Conservation (phyloP, 768 basidiomycete genomes). For the Tylopilus rubrobrunneus region DNA sequence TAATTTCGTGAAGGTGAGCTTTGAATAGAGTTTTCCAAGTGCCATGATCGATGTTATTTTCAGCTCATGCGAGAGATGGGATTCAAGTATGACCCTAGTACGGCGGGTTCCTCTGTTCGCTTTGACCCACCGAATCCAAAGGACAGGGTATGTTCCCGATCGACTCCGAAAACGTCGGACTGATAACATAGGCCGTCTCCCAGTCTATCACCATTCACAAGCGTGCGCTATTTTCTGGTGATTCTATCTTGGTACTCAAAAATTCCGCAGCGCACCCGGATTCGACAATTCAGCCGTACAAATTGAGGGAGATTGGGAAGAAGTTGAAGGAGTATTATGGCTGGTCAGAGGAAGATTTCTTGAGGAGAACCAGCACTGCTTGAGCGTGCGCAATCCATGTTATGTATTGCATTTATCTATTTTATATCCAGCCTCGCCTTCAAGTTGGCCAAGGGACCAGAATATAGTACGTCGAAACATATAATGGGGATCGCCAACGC, state of each 20-base stretch:
- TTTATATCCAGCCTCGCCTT: background rate
- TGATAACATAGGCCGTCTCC: background rate
- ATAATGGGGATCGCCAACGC: too few species aligned
- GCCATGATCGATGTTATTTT: background rate
- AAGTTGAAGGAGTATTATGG: slow-evolving; percentile 62
- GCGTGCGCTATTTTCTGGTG: slow-evolving; percentile 38
- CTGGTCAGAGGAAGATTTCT: slow-evolving; percentile 51
- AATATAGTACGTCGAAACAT: background rate
- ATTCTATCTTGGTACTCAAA: background rate
- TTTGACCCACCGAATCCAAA: slow-evolving; percentile 66
- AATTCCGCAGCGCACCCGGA: slow-evolving; percentile 64
- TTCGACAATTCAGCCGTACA: slow-evolving; percentile 46
- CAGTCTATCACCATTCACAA: slow-evolving; percentile 77
- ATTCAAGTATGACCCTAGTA: slow-evolving; percentile 67
- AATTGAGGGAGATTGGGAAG: slow-evolving; percentile 52
- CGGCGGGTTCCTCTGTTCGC: slow-evolving; percentile 78
- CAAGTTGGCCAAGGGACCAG: background rate
- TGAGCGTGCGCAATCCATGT: slow-evolving; percentile 2
- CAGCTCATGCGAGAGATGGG: slow-evolving; percentile 80
- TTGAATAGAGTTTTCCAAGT: background rate
- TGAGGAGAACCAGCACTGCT: slow-evolving; percentile 10
- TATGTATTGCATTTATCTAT: background rate
- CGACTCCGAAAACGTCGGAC: background rate
- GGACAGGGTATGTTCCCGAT: slow-evolving; percentile 37
- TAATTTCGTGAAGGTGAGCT: slow-evolving; percentile 61